Conservation (phyloP, 2,329 filamentous ascomycete species). For the Pleomassaria siparia region DNA sequence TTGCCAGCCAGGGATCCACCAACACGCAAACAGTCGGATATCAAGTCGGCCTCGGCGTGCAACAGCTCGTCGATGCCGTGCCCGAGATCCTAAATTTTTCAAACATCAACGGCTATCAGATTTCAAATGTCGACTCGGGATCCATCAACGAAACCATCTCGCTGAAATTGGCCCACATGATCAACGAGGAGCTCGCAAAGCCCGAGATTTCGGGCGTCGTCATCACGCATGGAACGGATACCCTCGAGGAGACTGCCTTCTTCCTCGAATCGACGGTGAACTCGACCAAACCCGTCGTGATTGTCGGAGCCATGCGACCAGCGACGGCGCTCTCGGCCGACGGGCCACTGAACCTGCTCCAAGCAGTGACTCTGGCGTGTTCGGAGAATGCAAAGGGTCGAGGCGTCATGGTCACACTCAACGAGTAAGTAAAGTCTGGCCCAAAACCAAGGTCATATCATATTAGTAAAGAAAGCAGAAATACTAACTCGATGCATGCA, state of each 20-base stretch:
- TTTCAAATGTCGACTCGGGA: constrained; percentile 39
- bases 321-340: constrained; percentile 64
- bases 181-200: constrained; percentile 53
- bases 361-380: constrained; percentile 60
- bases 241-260: constrained; percentile 65
- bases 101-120: constrained; percentile 55
- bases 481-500: not conserved
- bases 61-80: constrained; percentile 56
- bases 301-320: constrained; percentile 65
- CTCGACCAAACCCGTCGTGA: constrained; percentile 60
- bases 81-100: constrained; percentile 58
- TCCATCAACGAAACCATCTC: constrained; percentile 52
- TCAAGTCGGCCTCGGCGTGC: constrained; percentile 52
- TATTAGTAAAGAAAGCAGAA: not conserved
- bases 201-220: constrained; percentile 52
- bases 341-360: constrained; percentile 63
- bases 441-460: not conserved
- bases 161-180: constrained; percentile 51
- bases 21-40: constrained; percentile 59
- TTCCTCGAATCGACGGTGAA: constrained; percentile 62
- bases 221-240: constrained; percentile 67
- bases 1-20: constrained; percentile 55
- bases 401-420: constrained; percentile 62
- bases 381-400: constrained; percentile 50
- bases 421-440: constrained; percentile 55